Evolutionary conservation across 139 green algal genomes (phyloP).

Genomic region (Tetraselmis striata): DNA sequence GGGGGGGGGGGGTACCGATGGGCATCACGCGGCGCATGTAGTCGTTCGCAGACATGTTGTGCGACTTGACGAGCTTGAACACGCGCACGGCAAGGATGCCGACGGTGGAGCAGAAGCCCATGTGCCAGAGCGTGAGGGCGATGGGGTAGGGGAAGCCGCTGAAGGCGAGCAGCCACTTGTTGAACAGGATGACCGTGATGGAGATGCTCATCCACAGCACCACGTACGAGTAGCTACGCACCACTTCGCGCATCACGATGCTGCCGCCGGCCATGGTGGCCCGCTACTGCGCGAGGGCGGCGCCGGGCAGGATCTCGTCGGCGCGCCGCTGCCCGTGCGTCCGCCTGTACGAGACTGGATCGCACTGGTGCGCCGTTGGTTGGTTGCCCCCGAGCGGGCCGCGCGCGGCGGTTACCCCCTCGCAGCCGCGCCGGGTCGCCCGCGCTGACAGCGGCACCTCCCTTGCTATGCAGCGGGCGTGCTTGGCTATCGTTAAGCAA

Average conservation of each 20-base stretch:
- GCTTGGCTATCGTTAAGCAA: no score
- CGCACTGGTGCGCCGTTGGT: no score
- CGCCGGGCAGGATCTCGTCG: no score
- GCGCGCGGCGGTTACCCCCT: no score
- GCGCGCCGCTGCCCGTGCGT: neutral
- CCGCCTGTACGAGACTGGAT: neutral
- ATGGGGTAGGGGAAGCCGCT: constrained; percentile 87
- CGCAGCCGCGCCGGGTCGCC: no score
- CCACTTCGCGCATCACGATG: constrained; percentile 1
- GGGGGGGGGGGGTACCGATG: constrained; percentile 34
- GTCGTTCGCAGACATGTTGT: constrained; percentile 63
- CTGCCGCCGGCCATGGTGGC: neutral
- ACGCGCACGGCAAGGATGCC: constrained; percentile 56
- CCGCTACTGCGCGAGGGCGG: no score
- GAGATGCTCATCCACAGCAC: constrained; percentile 73
- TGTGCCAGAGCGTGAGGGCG: constrained; percentile 79
- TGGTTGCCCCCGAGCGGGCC: no score
- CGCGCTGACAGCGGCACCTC: no score
- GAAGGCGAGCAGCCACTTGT: constrained; percentile 87
- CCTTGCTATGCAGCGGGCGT: no score
- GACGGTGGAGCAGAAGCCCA: constrained; percentile 77
- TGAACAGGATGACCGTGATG: constrained; percentile 84
- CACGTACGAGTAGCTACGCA: constrained; percentile 56
- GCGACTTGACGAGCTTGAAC: constrained; percentile 53
- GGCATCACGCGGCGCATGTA: constrained; percentile 63